Evolutionary conservation across 106 monocot species (phyloP).

Genomic region (Apostasia shenzhenica): DNA sequence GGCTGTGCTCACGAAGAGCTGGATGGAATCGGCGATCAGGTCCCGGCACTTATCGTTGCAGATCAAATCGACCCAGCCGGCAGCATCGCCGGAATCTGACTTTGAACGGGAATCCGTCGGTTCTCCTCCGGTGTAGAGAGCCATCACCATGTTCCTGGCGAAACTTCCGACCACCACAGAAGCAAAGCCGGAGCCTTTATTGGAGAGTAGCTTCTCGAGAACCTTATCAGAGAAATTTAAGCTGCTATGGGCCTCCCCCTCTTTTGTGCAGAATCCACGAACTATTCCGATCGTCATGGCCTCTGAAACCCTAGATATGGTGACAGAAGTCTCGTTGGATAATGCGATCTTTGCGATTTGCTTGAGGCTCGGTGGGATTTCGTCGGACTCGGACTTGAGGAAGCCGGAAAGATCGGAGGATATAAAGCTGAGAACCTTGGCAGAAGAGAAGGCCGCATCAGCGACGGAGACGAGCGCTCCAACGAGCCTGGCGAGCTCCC

Average conservation of each 20-base stretch:
- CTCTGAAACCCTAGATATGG: constrained; percentile 45
- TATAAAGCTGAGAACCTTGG: constrained; percentile 35
- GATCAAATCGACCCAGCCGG: constrained; percentile 39
- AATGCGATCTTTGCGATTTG: constrained; percentile 53
- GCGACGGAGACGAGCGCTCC: constrained; percentile 23
- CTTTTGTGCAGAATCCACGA: constrained; percentile 15
- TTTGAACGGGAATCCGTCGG: neutral
- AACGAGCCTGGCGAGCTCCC: constrained; percentile 22
- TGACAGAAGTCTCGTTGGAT: constrained; percentile 39
- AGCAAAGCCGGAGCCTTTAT: constrained; percentile 42
- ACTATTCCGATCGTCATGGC: constrained; percentile 45
- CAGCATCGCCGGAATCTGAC: neutral
- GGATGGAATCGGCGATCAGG: constrained; percentile 43
- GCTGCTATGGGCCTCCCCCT: constrained; percentile 3
- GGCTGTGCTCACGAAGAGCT: constrained; percentile 55
- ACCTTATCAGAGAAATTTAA: constrained; percentile 39
- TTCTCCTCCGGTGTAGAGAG: constrained; percentile 16
- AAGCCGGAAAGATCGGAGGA: constrained; percentile 55
- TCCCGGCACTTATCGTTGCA: constrained; percentile 29
- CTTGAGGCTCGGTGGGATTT: constrained; percentile 43
- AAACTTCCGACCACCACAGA: constrained; percentile 55
- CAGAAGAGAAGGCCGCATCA: constrained; percentile 34
- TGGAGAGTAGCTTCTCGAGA: constrained; percentile 48
- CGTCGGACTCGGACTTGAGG: constrained; percentile 58
- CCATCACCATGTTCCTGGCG: constrained; percentile 45